Percentiles rank a stretch among this genome's conserved stretches.
Evolutionary conservation across 805 yeast genomes (phyloP).

Genomic region (Saccharomycopsis sp.): DNA sequence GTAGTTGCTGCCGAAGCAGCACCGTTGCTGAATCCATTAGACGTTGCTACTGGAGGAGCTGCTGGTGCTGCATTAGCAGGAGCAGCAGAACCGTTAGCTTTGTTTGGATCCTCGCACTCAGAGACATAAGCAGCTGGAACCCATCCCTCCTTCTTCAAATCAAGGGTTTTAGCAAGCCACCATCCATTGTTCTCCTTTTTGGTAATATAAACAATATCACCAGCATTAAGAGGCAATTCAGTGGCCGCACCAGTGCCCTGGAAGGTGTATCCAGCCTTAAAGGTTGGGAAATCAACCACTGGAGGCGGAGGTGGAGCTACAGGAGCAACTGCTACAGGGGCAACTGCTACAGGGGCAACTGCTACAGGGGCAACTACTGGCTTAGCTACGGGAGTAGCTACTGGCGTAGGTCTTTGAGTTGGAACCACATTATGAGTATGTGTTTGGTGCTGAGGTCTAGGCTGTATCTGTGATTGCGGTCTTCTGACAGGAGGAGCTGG

Average conservation of each 20-base stretch:
- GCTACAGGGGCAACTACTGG: constrained; percentile 20
- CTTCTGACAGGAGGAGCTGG: constrained; percentile 30
- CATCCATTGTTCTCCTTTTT: constrained; percentile 83
- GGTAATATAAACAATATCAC: constrained; percentile 64
- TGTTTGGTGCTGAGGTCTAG: background rate
- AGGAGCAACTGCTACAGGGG: constrained; percentile 44
- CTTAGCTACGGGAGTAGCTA: background rate
- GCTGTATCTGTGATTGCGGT: constrained; percentile 10
- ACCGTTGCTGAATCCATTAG: constrained; percentile 18
- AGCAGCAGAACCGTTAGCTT: background rate
- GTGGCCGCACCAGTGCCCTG: constrained; percentile 81
- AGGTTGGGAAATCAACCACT: constrained; percentile 67
- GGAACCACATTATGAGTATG: background rate
- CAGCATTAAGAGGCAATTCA: constrained; percentile 70
- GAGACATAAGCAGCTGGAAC: constrained; percentile 90
- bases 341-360: constrained; percentile 24
- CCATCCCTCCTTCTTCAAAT: constrained; percentile 87
- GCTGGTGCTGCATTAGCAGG: constrained; percentile 32
- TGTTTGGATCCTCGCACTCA: constrained; percentile 43
- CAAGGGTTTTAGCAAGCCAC: constrained; percentile 81
- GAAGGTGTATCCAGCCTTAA: constrained; percentile 80
- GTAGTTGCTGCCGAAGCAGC: constrained; percentile 19
- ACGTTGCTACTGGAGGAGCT: constrained; percentile 24
- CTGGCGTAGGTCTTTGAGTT: no score
- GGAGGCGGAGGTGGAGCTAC: constrained; percentile 65